phyloP scores from a whole-genome alignment of 2,329 filamentous ascomycete genomes.

The Monosporascus sp. region DNA sequence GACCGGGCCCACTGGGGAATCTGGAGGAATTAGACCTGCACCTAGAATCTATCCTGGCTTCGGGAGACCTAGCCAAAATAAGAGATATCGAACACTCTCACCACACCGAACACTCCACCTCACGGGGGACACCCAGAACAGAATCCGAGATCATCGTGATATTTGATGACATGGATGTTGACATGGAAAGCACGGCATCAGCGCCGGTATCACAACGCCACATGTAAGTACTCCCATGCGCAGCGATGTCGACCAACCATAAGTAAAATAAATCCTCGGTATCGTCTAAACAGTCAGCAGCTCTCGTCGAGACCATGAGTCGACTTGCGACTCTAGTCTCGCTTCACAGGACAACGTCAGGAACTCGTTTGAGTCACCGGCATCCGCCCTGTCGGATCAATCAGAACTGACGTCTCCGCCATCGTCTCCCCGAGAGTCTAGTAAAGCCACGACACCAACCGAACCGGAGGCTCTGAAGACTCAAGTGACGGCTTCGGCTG shows the following conservation, averaged over 20 bases:
- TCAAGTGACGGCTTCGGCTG: constrained; percentile 10
- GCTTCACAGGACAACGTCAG: constrained; percentile 15
- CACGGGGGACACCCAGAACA: constrained; percentile 20
- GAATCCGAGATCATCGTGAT: constrained; percentile 27
- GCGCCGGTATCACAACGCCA: constrained; percentile 10
- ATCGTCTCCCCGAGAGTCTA: constrained; percentile 45
- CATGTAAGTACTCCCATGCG: constrained; percentile 20
- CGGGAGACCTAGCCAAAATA: constrained; percentile 15
- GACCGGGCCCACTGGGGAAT: constrained; percentile 17
- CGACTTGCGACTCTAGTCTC: not conserved
- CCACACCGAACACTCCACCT: constrained; percentile 10
- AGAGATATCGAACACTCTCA: constrained; percentile 16
- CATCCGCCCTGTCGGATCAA: constrained; percentile 46
- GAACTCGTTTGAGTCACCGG: constrained; percentile 48
- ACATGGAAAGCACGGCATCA: constrained; percentile 13
- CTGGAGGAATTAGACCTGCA: constrained; percentile 23
- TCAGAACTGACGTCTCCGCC: constrained; percentile 51
- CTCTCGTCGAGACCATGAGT: constrained; percentile 23
- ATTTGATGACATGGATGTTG: constrained; percentile 23
- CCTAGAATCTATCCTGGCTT: constrained; percentile 20
- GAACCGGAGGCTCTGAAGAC: constrained; percentile 38
- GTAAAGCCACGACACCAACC: constrained; percentile 59
- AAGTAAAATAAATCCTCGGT: not conserved
- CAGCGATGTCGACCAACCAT: not conserved
- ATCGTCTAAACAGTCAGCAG: constrained; percentile 17